Evolutionary conservation across 257 asterid genomes (phyloP).

Genomic region (Solanum pinnatisectum): DNA sequence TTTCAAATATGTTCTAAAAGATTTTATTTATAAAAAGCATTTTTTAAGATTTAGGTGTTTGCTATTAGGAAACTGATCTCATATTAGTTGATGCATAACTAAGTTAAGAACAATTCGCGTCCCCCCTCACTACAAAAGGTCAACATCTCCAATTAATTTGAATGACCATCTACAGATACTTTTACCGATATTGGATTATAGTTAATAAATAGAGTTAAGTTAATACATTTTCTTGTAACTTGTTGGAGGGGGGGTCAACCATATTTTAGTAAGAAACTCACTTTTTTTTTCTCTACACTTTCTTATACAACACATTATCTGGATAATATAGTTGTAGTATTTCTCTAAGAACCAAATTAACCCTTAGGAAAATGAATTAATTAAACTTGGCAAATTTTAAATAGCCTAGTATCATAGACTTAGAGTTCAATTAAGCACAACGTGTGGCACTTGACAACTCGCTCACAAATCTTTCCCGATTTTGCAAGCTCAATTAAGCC

Average conservation of each 20-base stretch:
- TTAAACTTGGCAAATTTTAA: background rate
- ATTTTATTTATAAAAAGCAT: background rate
- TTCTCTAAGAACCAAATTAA: background rate
- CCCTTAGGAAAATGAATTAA: background rate
- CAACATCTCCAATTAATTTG: too few species aligned
- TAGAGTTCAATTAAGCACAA: background rate
- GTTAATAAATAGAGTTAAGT: too few species aligned
- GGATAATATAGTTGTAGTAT: background rate
- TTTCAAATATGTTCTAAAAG: background rate
- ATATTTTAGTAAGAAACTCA: too few species aligned
- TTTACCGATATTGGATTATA: too few species aligned
- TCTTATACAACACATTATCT: background rate
- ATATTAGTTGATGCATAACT: too few species aligned
- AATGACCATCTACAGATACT: too few species aligned
- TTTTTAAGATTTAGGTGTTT: too few species aligned
- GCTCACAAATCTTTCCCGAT: background rate
- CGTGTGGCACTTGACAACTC: background rate
- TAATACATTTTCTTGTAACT: too few species aligned
- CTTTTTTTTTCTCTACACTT: background rate
- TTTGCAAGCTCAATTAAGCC: background rate
- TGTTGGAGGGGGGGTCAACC: background rate
- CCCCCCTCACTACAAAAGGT: too few species aligned
- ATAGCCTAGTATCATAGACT: background rate
- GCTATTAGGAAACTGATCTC: too few species aligned
- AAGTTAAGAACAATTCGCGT: too few species aligned